Evolutionary conservation across 2,329 filamentous ascomycete species (phyloP).

Genomic region (Verticillium nonalfalfae): DNA sequence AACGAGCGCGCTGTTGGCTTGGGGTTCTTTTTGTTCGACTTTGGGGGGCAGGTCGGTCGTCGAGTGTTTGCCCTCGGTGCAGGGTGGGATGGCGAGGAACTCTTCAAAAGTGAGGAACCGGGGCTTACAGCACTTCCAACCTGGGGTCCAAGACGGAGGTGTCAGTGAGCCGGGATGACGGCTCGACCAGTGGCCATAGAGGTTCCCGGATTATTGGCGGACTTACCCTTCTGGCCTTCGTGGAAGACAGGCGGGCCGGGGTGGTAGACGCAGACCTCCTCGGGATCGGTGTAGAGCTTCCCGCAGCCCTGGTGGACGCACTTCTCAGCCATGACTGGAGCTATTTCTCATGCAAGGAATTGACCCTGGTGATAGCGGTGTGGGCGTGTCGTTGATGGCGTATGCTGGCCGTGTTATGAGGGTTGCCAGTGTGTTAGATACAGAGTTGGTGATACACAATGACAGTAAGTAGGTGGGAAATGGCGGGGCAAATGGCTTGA

Average conservation of each 20-base stretch:
- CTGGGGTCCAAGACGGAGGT: constrained; percentile 34
- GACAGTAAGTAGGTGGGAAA: constrained; percentile 6
- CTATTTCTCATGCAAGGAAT: not conserved
- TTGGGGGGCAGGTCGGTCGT: constrained; percentile 67
- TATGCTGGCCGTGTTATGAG: not conserved
- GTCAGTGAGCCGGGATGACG: not conserved
- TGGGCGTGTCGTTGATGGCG: constrained; percentile 3
- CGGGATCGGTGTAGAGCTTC: constrained; percentile 74
- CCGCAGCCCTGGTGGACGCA: constrained; percentile 96
- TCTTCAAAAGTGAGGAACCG: constrained; percentile 97
- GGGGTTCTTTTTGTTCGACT: constrained; percentile 50
- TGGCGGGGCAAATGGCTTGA: constrained; percentile 5
- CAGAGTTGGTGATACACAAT: not conserved
- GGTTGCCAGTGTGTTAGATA: not conserved
- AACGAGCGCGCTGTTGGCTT: constrained; percentile 32
- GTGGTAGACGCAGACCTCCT: constrained; percentile 86
- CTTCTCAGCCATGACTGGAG: constrained; percentile 62
- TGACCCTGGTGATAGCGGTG: not conserved
- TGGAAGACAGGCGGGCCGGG: constrained; percentile 92
- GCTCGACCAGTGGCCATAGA: constrained; percentile 7
- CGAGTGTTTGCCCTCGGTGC: constrained; percentile 88
- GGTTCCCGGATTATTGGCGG: constrained; percentile 6
- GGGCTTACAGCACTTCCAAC: constrained; percentile 98
- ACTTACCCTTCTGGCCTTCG: constrained; percentile 92
- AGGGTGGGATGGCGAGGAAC: constrained; percentile 88